phyloP scores from a whole-genome alignment of 75 land plant species.

The Ceratopteris richardii region DNA sequence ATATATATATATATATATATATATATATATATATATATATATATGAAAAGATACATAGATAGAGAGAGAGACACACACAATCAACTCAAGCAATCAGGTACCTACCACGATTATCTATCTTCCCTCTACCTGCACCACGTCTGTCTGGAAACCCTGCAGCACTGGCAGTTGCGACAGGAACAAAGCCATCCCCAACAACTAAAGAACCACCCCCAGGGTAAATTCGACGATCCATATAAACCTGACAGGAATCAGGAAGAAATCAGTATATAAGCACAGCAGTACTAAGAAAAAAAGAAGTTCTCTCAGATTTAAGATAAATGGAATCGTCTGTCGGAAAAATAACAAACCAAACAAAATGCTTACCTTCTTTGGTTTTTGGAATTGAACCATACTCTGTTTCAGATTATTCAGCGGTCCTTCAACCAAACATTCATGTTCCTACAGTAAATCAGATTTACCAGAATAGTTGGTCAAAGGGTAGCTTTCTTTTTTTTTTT shows the following conservation, averaged over 20 bases:
- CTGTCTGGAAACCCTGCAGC: constrained; percentile 48
- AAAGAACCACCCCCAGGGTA: constrained; percentile 69
- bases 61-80: too few relatives aligned
- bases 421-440: constrained; percentile 96
- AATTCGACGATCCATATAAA: constrained; percentile 75
- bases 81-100: too few relatives aligned
- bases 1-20: too few relatives aligned
- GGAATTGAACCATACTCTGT: constrained; percentile 99
- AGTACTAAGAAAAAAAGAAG: too few relatives aligned
- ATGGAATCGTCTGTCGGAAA: neutral
- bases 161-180: constrained; percentile 33
- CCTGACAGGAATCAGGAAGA: constrained; percentile 37
- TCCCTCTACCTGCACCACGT: constrained; percentile 58
- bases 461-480: too few relatives aligned
- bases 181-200: constrained; percentile 55
- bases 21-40: too few relatives aligned
- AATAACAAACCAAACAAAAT: neutral
- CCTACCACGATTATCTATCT: constrained; percentile 5
- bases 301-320: neutral
- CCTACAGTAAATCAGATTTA: constrained; percentile 36
- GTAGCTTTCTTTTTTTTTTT: too few relatives aligned
- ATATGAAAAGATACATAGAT: too few relatives aligned
- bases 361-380: constrained; percentile 94
- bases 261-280: too few relatives aligned
- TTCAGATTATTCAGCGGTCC: constrained; percentile 96